Evolutionary conservation across 768 basidiomycete genomes (phyloP).

Genomic region (Suillus brevipes): DNA sequence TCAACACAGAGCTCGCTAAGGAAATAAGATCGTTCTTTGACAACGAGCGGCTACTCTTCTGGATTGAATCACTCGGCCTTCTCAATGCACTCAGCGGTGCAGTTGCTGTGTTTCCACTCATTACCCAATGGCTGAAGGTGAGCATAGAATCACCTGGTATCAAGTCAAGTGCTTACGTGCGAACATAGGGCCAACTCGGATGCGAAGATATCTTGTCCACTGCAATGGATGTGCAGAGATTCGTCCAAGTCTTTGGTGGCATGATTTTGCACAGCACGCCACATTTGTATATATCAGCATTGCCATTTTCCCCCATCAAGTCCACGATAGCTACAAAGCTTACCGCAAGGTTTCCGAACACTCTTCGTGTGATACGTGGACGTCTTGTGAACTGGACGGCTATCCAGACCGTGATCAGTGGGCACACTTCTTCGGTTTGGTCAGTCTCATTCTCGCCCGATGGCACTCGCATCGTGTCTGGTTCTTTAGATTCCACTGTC

Average conservation of each 20-base stretch:
- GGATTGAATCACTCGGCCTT: slow-evolving; percentile 6
- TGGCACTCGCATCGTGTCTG: slow-evolving; percentile 20
- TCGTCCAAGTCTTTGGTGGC: slow-evolving; percentile 14
- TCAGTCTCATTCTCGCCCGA: slow-evolving; percentile 12
- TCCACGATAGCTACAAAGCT: slow-evolving; percentile 24
- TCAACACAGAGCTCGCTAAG: neutral
- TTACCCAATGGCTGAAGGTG: neutral
- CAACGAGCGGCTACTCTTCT: slow-evolving; percentile 12
- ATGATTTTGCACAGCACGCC: slow-evolving; percentile 20
- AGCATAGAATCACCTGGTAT: neutral
- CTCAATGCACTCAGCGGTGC: neutral
- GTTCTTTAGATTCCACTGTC: slow-evolving; percentile 19
- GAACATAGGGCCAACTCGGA: slow-evolving; percentile 1
- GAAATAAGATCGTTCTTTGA: slow-evolving; percentile 3
- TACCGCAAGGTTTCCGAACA: neutral
- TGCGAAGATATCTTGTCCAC: neutral
- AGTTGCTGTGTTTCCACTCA: neutral
- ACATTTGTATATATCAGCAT: slow-evolving; percentile 26
- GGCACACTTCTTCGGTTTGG: neutral
- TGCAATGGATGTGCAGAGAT: slow-evolving; percentile 14
- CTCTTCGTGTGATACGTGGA: neutral
- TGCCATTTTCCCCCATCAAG: slow-evolving; percentile 25
- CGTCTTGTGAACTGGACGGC: slow-evolving; percentile 1
- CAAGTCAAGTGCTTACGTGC: neutral
- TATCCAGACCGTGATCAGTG: slow-evolving; percentile 8